Percentiles rank a stretch among this genome's conserved stretches.
Conservation (phyloP, 78 protist genomes). For the Paratrimastix pyriformis region DNA sequence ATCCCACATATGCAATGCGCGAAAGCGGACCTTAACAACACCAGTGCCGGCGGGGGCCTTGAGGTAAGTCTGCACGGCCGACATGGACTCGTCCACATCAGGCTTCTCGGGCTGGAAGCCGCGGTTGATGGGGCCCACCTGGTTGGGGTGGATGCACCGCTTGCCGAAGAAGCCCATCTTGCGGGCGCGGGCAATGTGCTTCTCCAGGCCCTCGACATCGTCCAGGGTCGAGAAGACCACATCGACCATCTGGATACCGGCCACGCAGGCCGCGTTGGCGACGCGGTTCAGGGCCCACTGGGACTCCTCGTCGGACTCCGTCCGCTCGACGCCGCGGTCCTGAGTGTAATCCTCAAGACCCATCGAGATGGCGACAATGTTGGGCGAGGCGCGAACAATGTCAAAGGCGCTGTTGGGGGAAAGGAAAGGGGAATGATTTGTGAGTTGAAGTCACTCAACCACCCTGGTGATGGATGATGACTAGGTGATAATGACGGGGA, state of each 20-base stretch:
- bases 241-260: constrained; percentile 1
- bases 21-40: too few relatives aligned
- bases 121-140: neutral
- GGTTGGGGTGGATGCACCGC: constrained; percentile 22
- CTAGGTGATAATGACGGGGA: too few relatives aligned
- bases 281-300: constrained; percentile 28
- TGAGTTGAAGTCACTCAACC: too few relatives aligned
- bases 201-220: constrained; percentile 13
- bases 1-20: too few relatives aligned
- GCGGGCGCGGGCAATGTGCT: neutral
- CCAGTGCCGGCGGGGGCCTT: too few relatives aligned
- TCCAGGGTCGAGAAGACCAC: constrained; percentile 16
- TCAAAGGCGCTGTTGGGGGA: constrained; percentile 7
- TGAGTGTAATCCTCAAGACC: constrained; percentile 30
- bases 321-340: constrained; percentile 10
- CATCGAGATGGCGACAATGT: constrained; percentile 12
- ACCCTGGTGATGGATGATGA: too few relatives aligned
- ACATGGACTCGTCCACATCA: constrained; percentile 1
- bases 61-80: too few relatives aligned
- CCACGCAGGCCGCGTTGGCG: constrained; percentile 24
- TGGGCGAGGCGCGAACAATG: neutral
- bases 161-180: constrained; percentile 19
- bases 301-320: constrained; percentile 18
- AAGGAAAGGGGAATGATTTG: too few relatives aligned
- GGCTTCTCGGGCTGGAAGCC: neutral